phyloP scores from a whole-genome alignment of 148 eudicot species.

The Rhododendron henanense region DNA sequence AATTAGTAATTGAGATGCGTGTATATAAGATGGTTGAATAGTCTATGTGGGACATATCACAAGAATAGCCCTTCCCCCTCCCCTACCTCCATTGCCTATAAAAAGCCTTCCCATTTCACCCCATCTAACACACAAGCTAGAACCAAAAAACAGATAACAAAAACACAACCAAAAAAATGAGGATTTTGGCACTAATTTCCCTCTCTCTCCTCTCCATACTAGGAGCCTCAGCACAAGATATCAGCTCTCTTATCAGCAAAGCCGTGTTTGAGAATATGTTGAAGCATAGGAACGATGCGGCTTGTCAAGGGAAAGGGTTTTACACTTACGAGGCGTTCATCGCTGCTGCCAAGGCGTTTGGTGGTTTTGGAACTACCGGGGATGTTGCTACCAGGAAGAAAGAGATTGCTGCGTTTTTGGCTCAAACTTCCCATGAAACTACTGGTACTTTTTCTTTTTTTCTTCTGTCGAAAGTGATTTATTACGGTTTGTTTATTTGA shows the following conservation, averaged over 20 bases:
- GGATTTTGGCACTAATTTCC: not conserved
- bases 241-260: not conserved
- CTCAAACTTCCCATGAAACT: conserved; percentile 59
- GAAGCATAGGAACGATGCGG: conserved; percentile 18
- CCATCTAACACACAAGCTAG: not conserved
- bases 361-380: conserved; percentile 43
- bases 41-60: not conserved
- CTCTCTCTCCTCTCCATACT: not conserved
- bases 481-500: too few species aligned
- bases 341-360: conserved; percentile 35
- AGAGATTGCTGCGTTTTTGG: conserved; percentile 56
- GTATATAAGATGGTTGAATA: too few species aligned
- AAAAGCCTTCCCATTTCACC: not conserved
- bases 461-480: conserved; percentile 15
- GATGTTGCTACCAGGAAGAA: conserved; percentile 25
- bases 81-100: not conserved
- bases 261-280: conserved; percentile 1
- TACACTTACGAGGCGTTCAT: conserved; percentile 53
- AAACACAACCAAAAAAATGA: not conserved
- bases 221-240: not conserved
- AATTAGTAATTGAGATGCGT: too few species aligned
- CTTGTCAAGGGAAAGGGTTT: conserved; percentile 30
- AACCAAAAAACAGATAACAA: not conserved
- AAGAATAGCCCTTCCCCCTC: not conserved
- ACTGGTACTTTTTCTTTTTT: conserved; percentile 31